A percentile compares a stretch with the other conserved stretches of the same genome.
phyloP scores from a whole-genome alignment of 768 basidiomycete genomes.

The Candolleomyces aberdarensis region DNA sequence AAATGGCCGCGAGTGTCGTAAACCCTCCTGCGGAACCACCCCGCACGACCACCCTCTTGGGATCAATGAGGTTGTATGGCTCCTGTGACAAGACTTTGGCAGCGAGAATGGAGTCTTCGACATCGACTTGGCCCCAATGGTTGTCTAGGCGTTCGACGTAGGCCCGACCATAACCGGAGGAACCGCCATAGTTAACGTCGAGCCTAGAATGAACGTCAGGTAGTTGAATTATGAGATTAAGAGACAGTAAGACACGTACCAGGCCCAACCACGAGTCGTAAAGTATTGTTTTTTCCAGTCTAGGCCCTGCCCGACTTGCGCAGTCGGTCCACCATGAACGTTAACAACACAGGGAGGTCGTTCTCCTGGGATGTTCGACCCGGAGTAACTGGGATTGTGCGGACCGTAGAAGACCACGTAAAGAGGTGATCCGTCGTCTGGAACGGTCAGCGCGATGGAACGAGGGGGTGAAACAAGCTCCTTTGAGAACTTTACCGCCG shows the following conservation, averaged over 20 bases:
- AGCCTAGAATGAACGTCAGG: slow-evolving; percentile 38
- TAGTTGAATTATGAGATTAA: not conserved
- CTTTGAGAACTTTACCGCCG: slow-evolving; percentile 8
- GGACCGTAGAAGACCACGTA: slow-evolving; percentile 70
- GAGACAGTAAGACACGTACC: slow-evolving; percentile 35
- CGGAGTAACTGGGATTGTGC: slow-evolving; percentile 56
- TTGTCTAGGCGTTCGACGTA: slow-evolving; percentile 62
- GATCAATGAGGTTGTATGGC: slow-evolving; percentile 57
- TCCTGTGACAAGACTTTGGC: slow-evolving; percentile 43
- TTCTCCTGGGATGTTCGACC: slow-evolving; percentile 44
- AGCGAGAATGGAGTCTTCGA: slow-evolving; percentile 62
- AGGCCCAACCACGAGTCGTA: slow-evolving; percentile 71
- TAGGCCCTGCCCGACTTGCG: slow-evolving; percentile 41
- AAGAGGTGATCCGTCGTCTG: slow-evolving; percentile 33
- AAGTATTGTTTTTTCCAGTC: slow-evolving; percentile 59
- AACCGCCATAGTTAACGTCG: slow-evolving; percentile 78
- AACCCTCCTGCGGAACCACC: slow-evolving; percentile 76
- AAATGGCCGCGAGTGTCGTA: slow-evolving; percentile 53
- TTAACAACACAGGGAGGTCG: slow-evolving; percentile 65
- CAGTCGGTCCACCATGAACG: slow-evolving; percentile 75
- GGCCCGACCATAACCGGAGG: slow-evolving; percentile 66
- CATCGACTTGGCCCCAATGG: slow-evolving; percentile 75
- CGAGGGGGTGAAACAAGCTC: slow-evolving; percentile 46
- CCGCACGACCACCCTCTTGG: slow-evolving; percentile 60
- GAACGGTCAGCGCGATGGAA: slow-evolving; percentile 41